phyloP scores from a whole-genome alignment of 768 basidiomycete species.

The Lyophyllum shimeji region DNA sequence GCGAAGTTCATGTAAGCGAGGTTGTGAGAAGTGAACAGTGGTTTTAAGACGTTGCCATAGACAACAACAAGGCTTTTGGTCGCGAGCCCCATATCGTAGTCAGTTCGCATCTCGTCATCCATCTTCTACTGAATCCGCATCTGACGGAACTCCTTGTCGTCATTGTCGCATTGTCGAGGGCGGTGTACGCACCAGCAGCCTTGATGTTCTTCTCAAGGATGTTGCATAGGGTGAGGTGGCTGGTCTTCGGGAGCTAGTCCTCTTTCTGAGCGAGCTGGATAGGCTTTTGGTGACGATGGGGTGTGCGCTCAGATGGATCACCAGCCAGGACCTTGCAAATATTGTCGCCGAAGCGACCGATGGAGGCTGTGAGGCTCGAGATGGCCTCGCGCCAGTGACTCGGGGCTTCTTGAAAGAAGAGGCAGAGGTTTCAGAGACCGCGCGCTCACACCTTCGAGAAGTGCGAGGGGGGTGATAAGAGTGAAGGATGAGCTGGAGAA shows the following conservation, averaged over 20 bases:
- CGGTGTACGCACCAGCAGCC: conserved; percentile 16
- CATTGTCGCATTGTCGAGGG: conserved; percentile 6
- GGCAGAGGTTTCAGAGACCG: not conserved
- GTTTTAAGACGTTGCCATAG: too few relatives aligned
- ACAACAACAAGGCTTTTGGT: too few relatives aligned
- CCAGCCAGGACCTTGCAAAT: conserved; percentile 10
- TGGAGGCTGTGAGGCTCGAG: not conserved
- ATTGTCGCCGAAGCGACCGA: not conserved
- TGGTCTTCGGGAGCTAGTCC: conserved; percentile 10
- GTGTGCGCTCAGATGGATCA: conserved; percentile 12
- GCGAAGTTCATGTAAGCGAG: too few relatives aligned
- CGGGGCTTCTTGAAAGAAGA: not conserved
- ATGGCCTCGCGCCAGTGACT: not conserved
- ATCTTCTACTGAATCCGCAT: not conserved
- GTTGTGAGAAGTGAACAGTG: too few relatives aligned
- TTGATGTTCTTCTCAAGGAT: conserved; percentile 16
- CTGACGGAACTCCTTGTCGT: not conserved
- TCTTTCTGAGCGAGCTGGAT: conserved; percentile 16
- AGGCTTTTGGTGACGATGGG: conserved; percentile 9
- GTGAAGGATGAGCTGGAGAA: too few relatives aligned
- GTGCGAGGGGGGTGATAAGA: conserved; percentile 6
- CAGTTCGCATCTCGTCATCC: too few relatives aligned
- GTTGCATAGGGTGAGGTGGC: conserved; percentile 9
- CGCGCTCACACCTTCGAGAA: not conserved
- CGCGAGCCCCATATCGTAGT: too few relatives aligned